Evolutionary conservation across 2,329 filamentous ascomycete species (phyloP), one percentile per base, ranked within the genome.

Genomic region (Xylariaceae sp.): DNA sequence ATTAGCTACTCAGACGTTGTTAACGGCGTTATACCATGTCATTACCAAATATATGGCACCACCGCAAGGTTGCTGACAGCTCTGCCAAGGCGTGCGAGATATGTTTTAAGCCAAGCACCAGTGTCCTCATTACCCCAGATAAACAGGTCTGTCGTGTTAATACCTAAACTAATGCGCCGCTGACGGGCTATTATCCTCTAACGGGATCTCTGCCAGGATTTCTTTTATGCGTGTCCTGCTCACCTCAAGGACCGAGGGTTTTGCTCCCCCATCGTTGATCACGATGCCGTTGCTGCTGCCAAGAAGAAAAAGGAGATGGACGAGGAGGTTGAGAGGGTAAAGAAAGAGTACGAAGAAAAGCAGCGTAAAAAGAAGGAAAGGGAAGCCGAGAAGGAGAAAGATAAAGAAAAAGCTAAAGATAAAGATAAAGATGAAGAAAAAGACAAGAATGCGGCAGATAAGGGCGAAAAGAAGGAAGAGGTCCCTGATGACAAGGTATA

Each of bases 221-320:
- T 91, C 72, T 97, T 99, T 75, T 96, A 95, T 68, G 82, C 95
- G 42, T 99, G 94, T 64, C 79, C 85, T 5, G 77, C 80, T 30
- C 94, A 99, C 71, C 75, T 97, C 8, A 89, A 87, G 65, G 94
- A 97, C 66, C 78, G 77, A 30, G 83, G 87, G 39, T 97, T 96
- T 70, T 92, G 88, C 66, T 76, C 79, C 65, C 86, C 89, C 56
- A 85, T 87, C 56, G 78, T 88, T 55, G 87, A 92, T 65, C 80
- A 84, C 49, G 85, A 80, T 59, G 76, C 86, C 56, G 65, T 81
- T 65, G 79, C 85, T 65, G 79, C 85, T 69, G 80, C 76, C 65
- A 85, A 84, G 61, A 85, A 84, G 61, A 84, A 88, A 65, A 81
- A 83, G 65, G 83, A 85, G 54, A 69, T 84, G 49, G 83, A 86